Percentiles rank a stretch among this genome's conserved stretches.
These are phyloP conservation scores for Fusarium nurragi DNA, from an alignment of 2,329 filamentous ascomycete genomes.

Conservation along the genomic window DNA sequence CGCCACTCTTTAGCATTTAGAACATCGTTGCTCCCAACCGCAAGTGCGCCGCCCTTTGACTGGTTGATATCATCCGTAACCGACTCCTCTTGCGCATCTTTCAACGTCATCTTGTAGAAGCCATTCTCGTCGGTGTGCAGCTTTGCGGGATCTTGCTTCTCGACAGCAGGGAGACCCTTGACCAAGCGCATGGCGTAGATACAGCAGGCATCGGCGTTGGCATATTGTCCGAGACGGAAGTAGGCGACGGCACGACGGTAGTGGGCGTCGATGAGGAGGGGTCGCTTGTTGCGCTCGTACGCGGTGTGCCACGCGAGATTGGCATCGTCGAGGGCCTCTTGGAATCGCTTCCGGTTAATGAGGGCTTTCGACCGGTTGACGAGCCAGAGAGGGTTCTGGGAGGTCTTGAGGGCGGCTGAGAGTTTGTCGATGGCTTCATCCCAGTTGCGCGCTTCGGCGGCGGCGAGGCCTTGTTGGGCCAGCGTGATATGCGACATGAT, in stretches of 20 bases:
- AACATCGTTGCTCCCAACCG: neutral
- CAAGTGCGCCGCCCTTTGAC: slow-evolving; percentile 2
- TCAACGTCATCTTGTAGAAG: slow-evolving; percentile 55
- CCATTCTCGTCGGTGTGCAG: slow-evolving; percentile 56
- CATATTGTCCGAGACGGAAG: slow-evolving; percentile 74
- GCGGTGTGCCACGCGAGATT: slow-evolving; percentile 72
- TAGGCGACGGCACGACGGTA: slow-evolving; percentile 80
- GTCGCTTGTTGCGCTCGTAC: slow-evolving; percentile 74
- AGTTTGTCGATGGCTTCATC: slow-evolving; percentile 73
- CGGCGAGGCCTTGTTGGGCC: slow-evolving; percentile 70
- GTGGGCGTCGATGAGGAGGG: slow-evolving; percentile 82
- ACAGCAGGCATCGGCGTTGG: slow-evolving; percentile 78
- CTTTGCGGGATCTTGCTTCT: slow-evolving; percentile 47
- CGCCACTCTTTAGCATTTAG: slow-evolving; percentile 47
- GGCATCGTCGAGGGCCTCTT: slow-evolving; percentile 74
- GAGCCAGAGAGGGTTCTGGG: slow-evolving; percentile 79
- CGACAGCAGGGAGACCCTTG: slow-evolving; percentile 46
- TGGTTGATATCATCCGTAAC: slow-evolving; percentile 47
- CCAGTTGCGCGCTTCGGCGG: slow-evolving; percentile 72
- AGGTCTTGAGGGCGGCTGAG: slow-evolving; percentile 71
- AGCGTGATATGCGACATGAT: slow-evolving; percentile 62
- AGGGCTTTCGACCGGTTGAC: slow-evolving; percentile 84
- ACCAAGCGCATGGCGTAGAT: slow-evolving; percentile 61
- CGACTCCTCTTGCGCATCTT: slow-evolving; percentile 45
- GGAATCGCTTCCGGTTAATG: slow-evolving; percentile 68